Evolutionary conservation across 768 basidiomycete genomes (phyloP).

Genomic region (Mycena vulgaris): DNA sequence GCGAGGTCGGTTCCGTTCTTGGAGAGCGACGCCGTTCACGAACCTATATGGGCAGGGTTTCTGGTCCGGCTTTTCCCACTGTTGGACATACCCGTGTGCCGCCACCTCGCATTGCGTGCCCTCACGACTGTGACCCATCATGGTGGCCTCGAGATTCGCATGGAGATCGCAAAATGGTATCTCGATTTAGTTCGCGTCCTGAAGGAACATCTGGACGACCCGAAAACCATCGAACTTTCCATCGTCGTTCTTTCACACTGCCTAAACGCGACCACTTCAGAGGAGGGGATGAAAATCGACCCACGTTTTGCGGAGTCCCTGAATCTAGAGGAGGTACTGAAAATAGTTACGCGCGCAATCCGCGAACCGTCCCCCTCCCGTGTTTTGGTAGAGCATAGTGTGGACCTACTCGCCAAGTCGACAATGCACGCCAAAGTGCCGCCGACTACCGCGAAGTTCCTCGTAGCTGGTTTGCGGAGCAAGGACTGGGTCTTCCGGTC

Average conservation of each 20-base stretch:
- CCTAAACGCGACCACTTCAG: conserved; percentile 59
- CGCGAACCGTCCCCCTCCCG: conserved; percentile 59
- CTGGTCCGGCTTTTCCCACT: conserved; percentile 71
- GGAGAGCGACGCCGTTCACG: background rate
- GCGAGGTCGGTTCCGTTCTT: conserved; percentile 57
- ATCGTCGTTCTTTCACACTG: conserved; percentile 70
- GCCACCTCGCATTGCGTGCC: conserved; percentile 68
- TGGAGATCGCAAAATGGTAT: conserved; percentile 65
- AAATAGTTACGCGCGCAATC: conserved; percentile 58
- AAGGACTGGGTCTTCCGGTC: conserved; percentile 68
- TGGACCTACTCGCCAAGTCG: conserved; percentile 61
- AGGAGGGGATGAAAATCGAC: conserved; percentile 52
- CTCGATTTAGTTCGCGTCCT: conserved; percentile 61
- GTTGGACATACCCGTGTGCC: conserved; percentile 61
- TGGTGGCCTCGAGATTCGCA: conserved; percentile 65
- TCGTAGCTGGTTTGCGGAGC: conserved; percentile 71
- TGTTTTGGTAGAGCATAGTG: conserved; percentile 66
- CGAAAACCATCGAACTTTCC: conserved; percentile 63
- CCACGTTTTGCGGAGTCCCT: conserved; percentile 56
- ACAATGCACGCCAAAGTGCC: conserved; percentile 63
- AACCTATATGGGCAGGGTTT: conserved; percentile 57
- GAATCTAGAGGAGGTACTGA: conserved; percentile 61
- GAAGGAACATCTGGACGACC: conserved; percentile 66
- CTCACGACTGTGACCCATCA: conserved; percentile 75
- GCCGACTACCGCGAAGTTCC: conserved; percentile 61